Base-by-base conservation (phyloP, 768 basidiomycete genomes). In the Trametes cubensis region DNA sequence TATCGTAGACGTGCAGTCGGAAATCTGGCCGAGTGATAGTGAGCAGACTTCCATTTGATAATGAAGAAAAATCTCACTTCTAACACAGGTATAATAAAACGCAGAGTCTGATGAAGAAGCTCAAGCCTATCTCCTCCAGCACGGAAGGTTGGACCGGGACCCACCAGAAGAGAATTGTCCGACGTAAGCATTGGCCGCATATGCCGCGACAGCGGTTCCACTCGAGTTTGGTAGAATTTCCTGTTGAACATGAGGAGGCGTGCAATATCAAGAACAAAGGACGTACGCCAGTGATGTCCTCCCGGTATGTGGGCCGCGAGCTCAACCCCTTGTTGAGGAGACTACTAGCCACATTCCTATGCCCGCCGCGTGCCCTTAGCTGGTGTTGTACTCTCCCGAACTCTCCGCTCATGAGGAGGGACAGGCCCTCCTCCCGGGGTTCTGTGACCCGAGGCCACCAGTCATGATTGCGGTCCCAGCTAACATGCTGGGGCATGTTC, bases 81-180 rank as follows among this genome's bases (percentile, higher is more conserved):
- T 88, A 47, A 85, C 86, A 67, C 95, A 96, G 4, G 95, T 94
- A 73, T 97, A 98, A 72, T 92, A 98, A 73, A 97, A 95, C 0
- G 89, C 87, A 0, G 92, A 90, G 70, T 94, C 93, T 91, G 49
- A 55, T 25, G 14, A 45, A 18, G 4, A 26, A 3, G 25, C 26
- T 11, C 17, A 13, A 48, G 2, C 21, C 13, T 7, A 30, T 23
- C 8, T 46, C 18, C 10, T 46, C 18, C 1, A 5, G 6, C 13
- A 7, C 14, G 30, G 39, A 30, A 42, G 13, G 46, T 34, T 14
- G 30, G 25, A 51, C 42, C 11, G 20, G 55, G 39, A 39, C 48
- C 47, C 42, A 89, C 90, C 88, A 68, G 81, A 80, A 13, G 91
- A 93, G 73, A 85, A 95, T 72, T 94, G 92, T 0, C 90, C 94